phyloP scores from a whole-genome alignment of 2,329 filamentous ascomycete species.

The Colletotrichum graminicola region DNA sequence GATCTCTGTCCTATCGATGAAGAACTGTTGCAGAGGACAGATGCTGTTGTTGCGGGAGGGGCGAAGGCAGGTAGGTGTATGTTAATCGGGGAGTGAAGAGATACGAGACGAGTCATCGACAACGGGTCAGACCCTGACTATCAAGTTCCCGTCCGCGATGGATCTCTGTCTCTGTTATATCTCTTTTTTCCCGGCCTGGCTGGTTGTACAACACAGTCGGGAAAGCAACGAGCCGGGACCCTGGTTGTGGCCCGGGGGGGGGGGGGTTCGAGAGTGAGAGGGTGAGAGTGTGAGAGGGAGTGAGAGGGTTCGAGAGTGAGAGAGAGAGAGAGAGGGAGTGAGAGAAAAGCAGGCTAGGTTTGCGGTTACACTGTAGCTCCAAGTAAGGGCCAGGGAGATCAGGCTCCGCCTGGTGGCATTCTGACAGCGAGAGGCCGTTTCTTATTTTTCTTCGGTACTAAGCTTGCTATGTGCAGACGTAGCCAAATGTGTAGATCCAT shows the following conservation, averaged over 20 bases:
- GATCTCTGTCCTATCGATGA: slow-evolving; percentile 30
- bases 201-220: slow-evolving; percentile 17
- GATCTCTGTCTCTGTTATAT: slow-evolving; percentile 43
- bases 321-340: neutral
- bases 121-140: slow-evolving; percentile 43
- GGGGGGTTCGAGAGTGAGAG: slow-evolving; percentile 22
- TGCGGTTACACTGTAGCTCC: slow-evolving; percentile 24
- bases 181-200: slow-evolving; percentile 28
- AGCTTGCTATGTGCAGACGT: slow-evolving; percentile 27
- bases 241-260: slow-evolving; percentile 20
- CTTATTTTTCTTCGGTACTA: slow-evolving; percentile 41
- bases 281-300: neutral
- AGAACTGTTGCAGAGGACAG: slow-evolving; percentile 25
- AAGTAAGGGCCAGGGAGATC: slow-evolving; percentile 41
- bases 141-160: slow-evolving; percentile 37
- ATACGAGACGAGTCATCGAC: slow-evolving; percentile 43
- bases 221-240: slow-evolving; percentile 39
- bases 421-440: slow-evolving; percentile 41
- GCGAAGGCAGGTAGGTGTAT: slow-evolving; percentile 19
- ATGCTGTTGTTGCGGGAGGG: slow-evolving; percentile 9
- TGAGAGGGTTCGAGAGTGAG: neutral
- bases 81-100: slow-evolving; percentile 25
- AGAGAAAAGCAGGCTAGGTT: slow-evolving; percentile 25
- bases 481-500: slow-evolving; percentile 37
- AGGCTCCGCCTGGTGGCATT: slow-evolving; percentile 37